A percentile compares a stretch with the other conserved stretches of the same genome.
phyloP scores from a whole-genome alignment of 352 stramenopile genomes.

The Phytophthora sp. region DNA sequence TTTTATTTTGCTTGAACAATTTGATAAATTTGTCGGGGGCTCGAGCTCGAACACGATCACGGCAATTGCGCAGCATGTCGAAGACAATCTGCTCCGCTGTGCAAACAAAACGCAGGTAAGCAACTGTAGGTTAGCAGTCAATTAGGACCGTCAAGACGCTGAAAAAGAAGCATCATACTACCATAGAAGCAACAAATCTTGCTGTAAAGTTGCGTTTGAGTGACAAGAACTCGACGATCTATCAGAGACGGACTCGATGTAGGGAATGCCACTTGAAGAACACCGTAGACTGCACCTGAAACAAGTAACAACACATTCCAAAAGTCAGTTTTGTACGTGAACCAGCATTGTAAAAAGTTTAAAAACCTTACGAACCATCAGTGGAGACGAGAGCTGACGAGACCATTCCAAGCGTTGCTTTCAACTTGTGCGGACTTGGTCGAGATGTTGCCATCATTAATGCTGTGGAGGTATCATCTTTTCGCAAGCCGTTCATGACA shows the following conservation, averaged over 20 bases:
- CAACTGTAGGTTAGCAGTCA: too few relatives aligned
- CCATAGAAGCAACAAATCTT: slow-evolving; percentile 55
- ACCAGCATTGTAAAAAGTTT: too few relatives aligned
- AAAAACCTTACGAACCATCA: slow-evolving; percentile 40
- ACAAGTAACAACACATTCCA: background rate
- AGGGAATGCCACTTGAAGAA: slow-evolving; percentile 58
- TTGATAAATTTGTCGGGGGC: slow-evolving; percentile 56
- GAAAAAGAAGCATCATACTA: too few relatives aligned
- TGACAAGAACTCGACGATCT: slow-evolving; percentile 23
- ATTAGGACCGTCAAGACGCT: too few relatives aligned
- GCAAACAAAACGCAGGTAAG: slow-evolving; percentile 4
- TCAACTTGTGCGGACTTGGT: slow-evolving; percentile 3
- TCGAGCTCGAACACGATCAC: slow-evolving; percentile 52
- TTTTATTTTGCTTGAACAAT: slow-evolving; percentile 80
- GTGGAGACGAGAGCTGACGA: slow-evolving; percentile 45
- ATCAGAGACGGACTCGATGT: slow-evolving; percentile 23
- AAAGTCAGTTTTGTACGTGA: background rate
- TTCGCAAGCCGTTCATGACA: slow-evolving; percentile 33
- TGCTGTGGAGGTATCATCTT: slow-evolving; percentile 19
- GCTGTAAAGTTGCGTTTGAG: slow-evolving; percentile 39
- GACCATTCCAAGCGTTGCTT: slow-evolving; percentile 46
- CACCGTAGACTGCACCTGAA: slow-evolving; percentile 50
- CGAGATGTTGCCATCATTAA: slow-evolving; percentile 14
- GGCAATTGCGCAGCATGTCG: slow-evolving; percentile 63
- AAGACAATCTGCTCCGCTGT: slow-evolving; percentile 71